Evolutionary conservation across 2,329 filamentous ascomycete species (phyloP), one percentile per base, ranked within the genome.

Genomic region (Pyrenophora teres): DNA sequence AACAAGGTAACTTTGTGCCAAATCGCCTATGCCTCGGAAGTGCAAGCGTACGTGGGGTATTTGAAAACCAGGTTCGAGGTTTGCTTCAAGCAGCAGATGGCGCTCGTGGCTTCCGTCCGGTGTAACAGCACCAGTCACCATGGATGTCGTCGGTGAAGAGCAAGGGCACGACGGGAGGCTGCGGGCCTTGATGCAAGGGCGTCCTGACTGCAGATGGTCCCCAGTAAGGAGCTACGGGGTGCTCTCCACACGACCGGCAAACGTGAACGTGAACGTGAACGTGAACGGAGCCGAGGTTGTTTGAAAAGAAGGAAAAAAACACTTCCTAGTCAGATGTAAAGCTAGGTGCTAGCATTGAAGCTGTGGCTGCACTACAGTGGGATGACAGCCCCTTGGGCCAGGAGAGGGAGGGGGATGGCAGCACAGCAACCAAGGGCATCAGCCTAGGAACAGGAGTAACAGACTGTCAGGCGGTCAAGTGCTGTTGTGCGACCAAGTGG

Each of bases 391-490:
- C 61, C 59, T 65, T 63, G 57, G 50, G 44, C 54, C 36, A 61
- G 58, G 51, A 62, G 52, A 55, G 57, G 50, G 39, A 40, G 44
- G 42, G 18, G 27, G 27, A 55, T 65, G 65, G 66, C 59, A 45
- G 50, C 43, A 54, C 50, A 41, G 50, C 43, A 44, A 56, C 56
- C 50, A 66, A 64, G 52, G 58, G 57, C 52, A 51, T 50, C 41
- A 42, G 55, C 42, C 47, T 54, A 52, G 38, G 42, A 45, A 52
- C 49, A 53, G 18, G 50, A 54, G 52, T 65, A 66, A 64, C 62
- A 60, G 64, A 62, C 63, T 70, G 68, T 69, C 69, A 72, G 60
- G 65, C 64, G 59, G 57, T 61, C 62, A 63, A 53, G 38, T 58
- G 59, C 56, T 69, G 68, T 40, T 30, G 68, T 71, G 56, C 45